Evolutionary conservation across 78 protist species (phyloP).

Genomic region (Dictyostelium firmibasis): DNA sequence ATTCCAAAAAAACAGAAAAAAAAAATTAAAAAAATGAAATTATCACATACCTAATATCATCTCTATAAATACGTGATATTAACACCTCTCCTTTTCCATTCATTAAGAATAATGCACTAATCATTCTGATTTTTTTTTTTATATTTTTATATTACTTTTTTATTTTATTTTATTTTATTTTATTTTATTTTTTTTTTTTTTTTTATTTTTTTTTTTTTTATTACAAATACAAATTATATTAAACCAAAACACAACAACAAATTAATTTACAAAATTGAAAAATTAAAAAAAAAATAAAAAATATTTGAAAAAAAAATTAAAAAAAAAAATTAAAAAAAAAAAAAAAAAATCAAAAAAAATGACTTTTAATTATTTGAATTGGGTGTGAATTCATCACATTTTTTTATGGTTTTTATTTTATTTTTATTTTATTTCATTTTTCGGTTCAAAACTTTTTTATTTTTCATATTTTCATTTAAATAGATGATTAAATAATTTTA

Average conservation of each 20-base stretch:
- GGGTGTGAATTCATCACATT: background rate
- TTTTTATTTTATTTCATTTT: background rate
- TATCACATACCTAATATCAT: slow-evolving; percentile 76
- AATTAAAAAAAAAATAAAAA: background rate
- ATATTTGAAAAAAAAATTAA: background rate
- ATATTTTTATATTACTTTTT: background rate
- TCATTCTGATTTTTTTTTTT: slow-evolving; percentile 69
- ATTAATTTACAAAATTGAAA: background rate
- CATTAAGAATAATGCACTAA: slow-evolving; percentile 89
- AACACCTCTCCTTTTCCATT: slow-evolving; percentile 93
- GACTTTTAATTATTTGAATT: too few species aligned
- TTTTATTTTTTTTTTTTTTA: background rate
- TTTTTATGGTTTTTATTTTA: background rate
- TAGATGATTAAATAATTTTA: background rate
- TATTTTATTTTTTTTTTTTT: background rate
- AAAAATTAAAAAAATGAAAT: background rate
- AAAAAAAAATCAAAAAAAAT: background rate
- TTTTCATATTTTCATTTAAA: background rate
- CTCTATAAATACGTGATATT: slow-evolving; percentile 92
- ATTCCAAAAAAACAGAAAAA: background rate
- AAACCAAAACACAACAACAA: background rate
- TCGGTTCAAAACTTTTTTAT: too few species aligned
- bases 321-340: background rate
- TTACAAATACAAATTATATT: background rate
- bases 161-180: too few species aligned